Conservation (phyloP, 805 yeast genomes). For the Kuraishia hungarica region DNA sequence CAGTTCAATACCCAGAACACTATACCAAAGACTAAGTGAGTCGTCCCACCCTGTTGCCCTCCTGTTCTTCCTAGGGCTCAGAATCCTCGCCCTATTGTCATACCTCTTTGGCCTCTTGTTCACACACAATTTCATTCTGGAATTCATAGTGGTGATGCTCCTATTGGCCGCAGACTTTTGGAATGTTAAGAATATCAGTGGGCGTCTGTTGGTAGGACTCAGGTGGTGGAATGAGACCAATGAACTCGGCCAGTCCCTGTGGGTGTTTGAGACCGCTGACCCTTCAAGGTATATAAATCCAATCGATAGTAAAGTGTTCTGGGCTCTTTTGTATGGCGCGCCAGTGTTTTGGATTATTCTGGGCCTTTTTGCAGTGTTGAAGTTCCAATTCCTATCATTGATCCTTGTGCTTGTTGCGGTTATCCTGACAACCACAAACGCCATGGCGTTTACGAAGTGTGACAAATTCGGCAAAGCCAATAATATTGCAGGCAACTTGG, state of each 20-base stretch:
- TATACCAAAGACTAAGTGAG: constrained; percentile 43
- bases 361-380: constrained; percentile 70
- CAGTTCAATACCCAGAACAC: constrained; percentile 3
- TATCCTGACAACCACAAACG: constrained; percentile 68
- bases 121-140: constrained; percentile 57
- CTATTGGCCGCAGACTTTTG: constrained; percentile 86
- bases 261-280: constrained; percentile 88
- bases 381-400: constrained; percentile 63
- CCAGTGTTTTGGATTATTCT: constrained; percentile 72
- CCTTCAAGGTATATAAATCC: constrained; percentile 71
- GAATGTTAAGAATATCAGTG: constrained; percentile 87
- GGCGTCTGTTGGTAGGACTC: constrained; percentile 82
- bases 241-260: constrained; percentile 54
- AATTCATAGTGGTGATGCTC: constrained; percentile 72
- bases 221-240: constrained; percentile 95
- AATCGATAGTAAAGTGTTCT: constrained; percentile 82
- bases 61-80: constrained; percentile 50
- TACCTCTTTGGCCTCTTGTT: constrained; percentile 68
- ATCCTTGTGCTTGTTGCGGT: constrained; percentile 60
- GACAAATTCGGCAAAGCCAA: constrained; percentile 88
- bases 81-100: constrained; percentile 53
- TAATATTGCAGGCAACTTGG: constrained; percentile 46
- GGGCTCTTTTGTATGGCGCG: constrained; percentile 68
- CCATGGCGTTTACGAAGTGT: constrained; percentile 85
- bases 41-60: constrained; percentile 83